Percentiles rank a stretch among this genome's conserved stretches.
These are phyloP conservation scores for Heimioporus punctisporus DNA, from an alignment of 1,284 basidiomycete species.

Conservation along the genomic window DNA sequence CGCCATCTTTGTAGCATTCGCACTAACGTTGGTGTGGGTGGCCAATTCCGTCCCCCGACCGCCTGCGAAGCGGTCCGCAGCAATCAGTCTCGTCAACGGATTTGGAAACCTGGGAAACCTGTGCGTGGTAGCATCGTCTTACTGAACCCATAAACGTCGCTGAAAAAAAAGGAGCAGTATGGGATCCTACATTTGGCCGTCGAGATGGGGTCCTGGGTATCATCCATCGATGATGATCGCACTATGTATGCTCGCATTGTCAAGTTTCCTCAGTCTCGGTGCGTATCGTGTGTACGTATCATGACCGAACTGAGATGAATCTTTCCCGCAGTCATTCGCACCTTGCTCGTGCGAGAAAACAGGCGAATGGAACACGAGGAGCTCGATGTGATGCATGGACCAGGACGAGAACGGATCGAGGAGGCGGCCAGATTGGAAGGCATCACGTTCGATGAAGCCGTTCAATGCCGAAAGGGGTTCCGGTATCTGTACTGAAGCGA, in stretches of 20 bases:
- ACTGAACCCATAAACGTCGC: no score
- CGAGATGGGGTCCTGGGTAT: constrained; percentile 51
- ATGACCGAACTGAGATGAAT: no score
- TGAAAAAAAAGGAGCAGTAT: no score
- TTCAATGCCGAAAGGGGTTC: constrained; percentile 44
- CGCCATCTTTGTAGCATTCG: no score
- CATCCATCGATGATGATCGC: constrained; percentile 53
- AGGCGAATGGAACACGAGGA: constrained; percentile 47
- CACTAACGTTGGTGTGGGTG: constrained; percentile 66
- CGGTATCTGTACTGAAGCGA: constrained; percentile 25
- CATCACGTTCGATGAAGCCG: constrained; percentile 52
- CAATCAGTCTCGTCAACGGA: constrained; percentile 41
- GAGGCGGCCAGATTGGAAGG: constrained; percentile 53
- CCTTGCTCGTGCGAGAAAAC: constrained; percentile 48
- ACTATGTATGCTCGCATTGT: constrained; percentile 41
- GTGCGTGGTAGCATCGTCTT: no score
- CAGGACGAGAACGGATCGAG: constrained; percentile 45
- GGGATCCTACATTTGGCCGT: constrained; percentile 55
- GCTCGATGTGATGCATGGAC: constrained; percentile 41
- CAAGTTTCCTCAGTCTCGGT: constrained; percentile 40
- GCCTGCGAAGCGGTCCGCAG: constrained; percentile 57
- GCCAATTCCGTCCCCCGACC: constrained; percentile 65
- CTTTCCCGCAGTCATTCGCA: constrained; percentile 46
- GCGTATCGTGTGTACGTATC: no score
- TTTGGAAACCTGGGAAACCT: constrained; percentile 34